These are phyloP conservation scores for Penicillium oxalicum DNA, from an alignment of 2,329 filamentous ascomycete genomes.

Conservation along the genomic window DNA sequence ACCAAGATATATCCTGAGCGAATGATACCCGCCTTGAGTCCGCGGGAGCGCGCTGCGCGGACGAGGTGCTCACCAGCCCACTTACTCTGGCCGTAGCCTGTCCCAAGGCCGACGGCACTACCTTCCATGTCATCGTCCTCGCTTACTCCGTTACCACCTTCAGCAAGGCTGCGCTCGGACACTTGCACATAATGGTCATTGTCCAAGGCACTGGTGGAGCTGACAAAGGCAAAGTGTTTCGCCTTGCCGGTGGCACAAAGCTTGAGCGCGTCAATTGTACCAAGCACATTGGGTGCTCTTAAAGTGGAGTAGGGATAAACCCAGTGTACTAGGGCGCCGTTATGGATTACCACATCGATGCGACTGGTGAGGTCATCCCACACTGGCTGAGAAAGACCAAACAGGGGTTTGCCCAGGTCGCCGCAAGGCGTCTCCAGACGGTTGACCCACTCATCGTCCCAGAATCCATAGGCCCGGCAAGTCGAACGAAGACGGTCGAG, in stretches of 20 bases:
- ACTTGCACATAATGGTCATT: slow-evolving; percentile 72
- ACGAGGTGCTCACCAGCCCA: slow-evolving; percentile 72
- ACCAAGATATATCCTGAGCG: slow-evolving; percentile 79
- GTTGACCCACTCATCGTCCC: slow-evolving; percentile 58
- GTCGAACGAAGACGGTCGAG: slow-evolving; percentile 61
- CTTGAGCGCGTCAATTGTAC: slow-evolving; percentile 67
- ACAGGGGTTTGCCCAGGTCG: slow-evolving; percentile 64
- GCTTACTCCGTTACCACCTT: slow-evolving; percentile 59
- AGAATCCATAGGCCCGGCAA: slow-evolving; percentile 71
- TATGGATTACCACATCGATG: slow-evolving; percentile 73
- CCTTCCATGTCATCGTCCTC: slow-evolving; percentile 76
- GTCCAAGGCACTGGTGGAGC: slow-evolving; percentile 76
- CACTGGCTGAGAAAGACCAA: slow-evolving; percentile 61
- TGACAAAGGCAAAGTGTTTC: slow-evolving; percentile 76
- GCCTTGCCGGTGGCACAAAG: slow-evolving; percentile 72
- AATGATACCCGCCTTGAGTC: slow-evolving; percentile 68
- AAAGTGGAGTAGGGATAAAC: slow-evolving; percentile 69
- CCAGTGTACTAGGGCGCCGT: slow-evolving; percentile 76
- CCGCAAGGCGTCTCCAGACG: slow-evolving; percentile 65
- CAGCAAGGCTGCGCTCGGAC: slow-evolving; percentile 56
- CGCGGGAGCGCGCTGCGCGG: slow-evolving; percentile 69
- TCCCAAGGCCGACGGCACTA: slow-evolving; percentile 68
- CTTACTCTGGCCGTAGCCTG: slow-evolving; percentile 87
- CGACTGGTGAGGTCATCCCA: slow-evolving; percentile 62
- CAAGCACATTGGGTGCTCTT: slow-evolving; percentile 69